Conservation (phyloP, 257 asterid genomes). For the Solanum virginianum region DNA sequence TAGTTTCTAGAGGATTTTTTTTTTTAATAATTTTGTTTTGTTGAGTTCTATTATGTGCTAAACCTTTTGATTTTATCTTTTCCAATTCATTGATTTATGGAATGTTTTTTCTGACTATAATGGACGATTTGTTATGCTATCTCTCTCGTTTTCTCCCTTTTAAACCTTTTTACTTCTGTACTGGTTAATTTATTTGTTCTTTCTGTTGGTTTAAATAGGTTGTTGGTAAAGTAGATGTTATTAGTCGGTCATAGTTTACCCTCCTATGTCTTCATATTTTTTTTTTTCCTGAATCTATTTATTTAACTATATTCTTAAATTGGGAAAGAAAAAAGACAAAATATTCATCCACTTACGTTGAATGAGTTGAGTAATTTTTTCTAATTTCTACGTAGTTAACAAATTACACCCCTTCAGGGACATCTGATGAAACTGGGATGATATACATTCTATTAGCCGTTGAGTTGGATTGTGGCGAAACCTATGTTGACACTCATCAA, state of each 20-base stretch:
- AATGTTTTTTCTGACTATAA: not conserved
- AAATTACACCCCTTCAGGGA: not conserved
- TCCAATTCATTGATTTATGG: not conserved
- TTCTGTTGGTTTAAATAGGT: not conserved
- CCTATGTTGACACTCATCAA: not conserved
- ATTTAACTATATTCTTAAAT: not conserved
- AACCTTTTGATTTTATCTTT: not conserved
- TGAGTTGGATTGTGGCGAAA: not conserved
- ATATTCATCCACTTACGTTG: not conserved
- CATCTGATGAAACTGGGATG: not conserved
- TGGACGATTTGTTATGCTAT: not conserved
- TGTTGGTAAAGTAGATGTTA: not conserved
- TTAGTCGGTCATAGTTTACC: not conserved
- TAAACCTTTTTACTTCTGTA: not conserved
- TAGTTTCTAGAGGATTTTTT: not conserved
- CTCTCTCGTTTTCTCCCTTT: not conserved
- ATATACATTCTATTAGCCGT: not conserved
- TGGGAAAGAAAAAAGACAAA: not conserved
- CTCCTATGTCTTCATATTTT: not conserved
- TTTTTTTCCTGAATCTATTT: not conserved
- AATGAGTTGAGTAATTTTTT: not conserved
- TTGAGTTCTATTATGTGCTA: not conserved
- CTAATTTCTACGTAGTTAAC: not conserved
- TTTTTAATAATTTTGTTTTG: not conserved
- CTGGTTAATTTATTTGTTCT: not conserved